Evolutionary conservation across 164 flowering plant genomes (phyloP), one percentile per base, ranked within the genome.

Genomic region (Dillenia turbinata): DNA sequence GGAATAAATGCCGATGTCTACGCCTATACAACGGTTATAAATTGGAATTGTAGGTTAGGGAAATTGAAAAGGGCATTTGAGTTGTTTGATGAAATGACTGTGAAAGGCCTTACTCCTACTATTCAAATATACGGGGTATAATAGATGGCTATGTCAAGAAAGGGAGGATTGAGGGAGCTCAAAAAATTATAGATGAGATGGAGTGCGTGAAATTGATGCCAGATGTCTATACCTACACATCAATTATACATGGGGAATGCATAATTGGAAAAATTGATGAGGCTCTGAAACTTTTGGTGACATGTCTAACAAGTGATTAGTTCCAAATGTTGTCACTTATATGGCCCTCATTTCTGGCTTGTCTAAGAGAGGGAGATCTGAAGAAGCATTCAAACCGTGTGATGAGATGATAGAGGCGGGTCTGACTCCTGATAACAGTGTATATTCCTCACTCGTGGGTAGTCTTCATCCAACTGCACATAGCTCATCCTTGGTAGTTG

Each of bases 331-430:
- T 7, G 80, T 77, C 24, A 80, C 92, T 4, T 89, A 81, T 60
- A 82, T 88, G 1, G 79, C 76, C 9, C 65, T 89, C 71, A 89
- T 89, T 59, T 81, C 83, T 0, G 89, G 92, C 9, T 71, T 92
- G 69, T 81, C 92, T 2, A 85, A 77, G 63, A 74, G 49, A n/a
- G 95, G 91, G 48, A 83, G 87, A 64, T 78, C 86, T 10, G 80
- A 86, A 10, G 94, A 89, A 72, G 92, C 95, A 43, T 88, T 85
- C 66, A 66, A 49, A 56, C 69, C 89, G 61, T 89, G 89, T 70
- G 94, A 85, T 58, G 82, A 85, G 71, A 85, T 92, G 96, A 79
- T 60, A 47, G 70, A 71, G 52, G 65, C 71, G 10, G 94, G 95
- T 12, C 56, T 85, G 54, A 73, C 54, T 4, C 87, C 95, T n/a